Conservation (phyloP, 768 basidiomycete species). For the Tulasnella sp. region DNA sequence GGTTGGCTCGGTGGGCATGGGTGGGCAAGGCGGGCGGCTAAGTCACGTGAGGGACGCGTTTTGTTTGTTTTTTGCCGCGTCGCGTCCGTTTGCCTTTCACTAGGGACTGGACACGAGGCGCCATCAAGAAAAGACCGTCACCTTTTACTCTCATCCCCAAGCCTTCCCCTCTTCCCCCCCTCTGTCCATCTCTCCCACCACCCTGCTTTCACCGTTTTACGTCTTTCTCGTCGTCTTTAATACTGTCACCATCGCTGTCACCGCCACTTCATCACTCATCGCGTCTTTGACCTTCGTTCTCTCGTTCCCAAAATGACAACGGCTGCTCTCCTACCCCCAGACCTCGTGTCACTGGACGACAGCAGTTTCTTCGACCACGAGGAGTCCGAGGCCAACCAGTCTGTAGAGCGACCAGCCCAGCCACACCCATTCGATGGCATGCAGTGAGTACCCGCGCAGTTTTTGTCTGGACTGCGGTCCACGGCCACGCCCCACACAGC, state of each 20-base stretch:
- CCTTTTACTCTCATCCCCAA: not conserved
- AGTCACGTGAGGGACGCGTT: conserved; percentile 10
- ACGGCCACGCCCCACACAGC: not conserved
- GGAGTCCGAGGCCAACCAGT: not conserved
- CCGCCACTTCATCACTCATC: not conserved
- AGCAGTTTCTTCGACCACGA: not conserved
- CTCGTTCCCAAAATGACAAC: not conserved
- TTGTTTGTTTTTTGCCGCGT: conserved; percentile 16
- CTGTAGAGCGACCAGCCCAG: not conserved
- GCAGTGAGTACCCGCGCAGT: not conserved
- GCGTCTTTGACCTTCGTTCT: not conserved
- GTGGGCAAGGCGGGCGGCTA: conserved; percentile 3
- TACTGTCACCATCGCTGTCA: conserved; percentile 6
- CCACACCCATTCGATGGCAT: conserved; percentile 16
- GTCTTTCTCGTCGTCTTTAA: conserved; percentile 4
- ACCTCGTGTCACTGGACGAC: conserved; percentile 8
- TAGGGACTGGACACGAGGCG: conserved; percentile 1
- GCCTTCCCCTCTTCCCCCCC: conserved; percentile 5
- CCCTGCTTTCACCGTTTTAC: conserved; percentile 2
- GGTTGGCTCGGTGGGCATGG: not conserved
- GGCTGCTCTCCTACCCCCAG: not conserved
- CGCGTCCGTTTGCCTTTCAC: conserved; percentile 8
- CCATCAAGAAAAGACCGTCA: not conserved
- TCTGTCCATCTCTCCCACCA: not conserved
- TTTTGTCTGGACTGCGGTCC: conserved; percentile 1